Conservation (phyloP, 139 green algal genomes). For the Trebouxia sp. region DNA sequence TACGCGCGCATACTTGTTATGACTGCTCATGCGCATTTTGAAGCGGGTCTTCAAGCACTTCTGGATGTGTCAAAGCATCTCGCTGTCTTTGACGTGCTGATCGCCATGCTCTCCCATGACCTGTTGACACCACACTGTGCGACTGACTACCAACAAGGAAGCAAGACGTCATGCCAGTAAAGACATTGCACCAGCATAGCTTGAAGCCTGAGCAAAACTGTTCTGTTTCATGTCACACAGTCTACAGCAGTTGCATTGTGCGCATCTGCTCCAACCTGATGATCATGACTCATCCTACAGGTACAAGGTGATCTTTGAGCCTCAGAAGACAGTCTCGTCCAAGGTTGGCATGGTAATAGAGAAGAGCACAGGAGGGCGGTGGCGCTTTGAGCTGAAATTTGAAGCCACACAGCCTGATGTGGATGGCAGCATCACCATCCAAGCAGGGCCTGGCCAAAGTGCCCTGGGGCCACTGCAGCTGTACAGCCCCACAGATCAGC, state of each 20-base stretch:
- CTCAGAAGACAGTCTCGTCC: constrained; percentile 21
- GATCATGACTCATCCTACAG: not conserved
- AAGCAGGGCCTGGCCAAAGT: constrained; percentile 11
- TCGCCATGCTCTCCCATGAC: too few relatives aligned
- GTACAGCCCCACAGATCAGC: constrained; percentile 22
- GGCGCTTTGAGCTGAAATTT: constrained; percentile 44
- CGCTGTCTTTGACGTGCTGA: too few relatives aligned
- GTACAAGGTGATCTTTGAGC: constrained; percentile 33
- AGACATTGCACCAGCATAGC: too few relatives aligned
- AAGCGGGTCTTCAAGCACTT: too few relatives aligned
- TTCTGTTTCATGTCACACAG: too few relatives aligned
- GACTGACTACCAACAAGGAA: too few relatives aligned
- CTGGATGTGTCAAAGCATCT: too few relatives aligned
- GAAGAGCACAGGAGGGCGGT: constrained; percentile 41
- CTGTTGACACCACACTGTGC: too few relatives aligned
- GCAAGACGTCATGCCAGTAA: too few relatives aligned
- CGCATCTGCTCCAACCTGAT: not conserved
- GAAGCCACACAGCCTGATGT: constrained; percentile 31
- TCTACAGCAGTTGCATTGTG: not conserved
- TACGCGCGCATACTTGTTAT: too few relatives aligned
- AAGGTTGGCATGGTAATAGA: constrained; percentile 17
- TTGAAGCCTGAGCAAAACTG: too few relatives aligned
- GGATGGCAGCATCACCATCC: constrained; percentile 21
- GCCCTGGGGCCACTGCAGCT: not conserved
- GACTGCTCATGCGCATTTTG: too few relatives aligned